Evolutionary conservation across 352 stramenopile genomes (phyloP).

Genomic region (Globisporangium cederbergense): DNA sequence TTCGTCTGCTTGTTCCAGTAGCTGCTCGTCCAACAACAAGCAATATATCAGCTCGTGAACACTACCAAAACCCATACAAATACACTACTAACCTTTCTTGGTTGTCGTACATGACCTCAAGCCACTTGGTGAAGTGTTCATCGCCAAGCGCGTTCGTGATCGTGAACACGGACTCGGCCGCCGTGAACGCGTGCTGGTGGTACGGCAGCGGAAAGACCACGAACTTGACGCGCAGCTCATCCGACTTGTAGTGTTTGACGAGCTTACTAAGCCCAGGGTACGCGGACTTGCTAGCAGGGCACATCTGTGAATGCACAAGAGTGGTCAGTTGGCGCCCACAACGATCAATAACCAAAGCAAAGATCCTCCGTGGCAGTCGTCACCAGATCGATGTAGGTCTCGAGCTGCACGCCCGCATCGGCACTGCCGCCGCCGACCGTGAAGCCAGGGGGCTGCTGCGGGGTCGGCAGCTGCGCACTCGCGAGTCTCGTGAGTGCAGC

Average conservation of each 20-base stretch:
- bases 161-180: conserved; percentile 58
- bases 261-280: conserved; percentile 66
- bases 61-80: not conserved
- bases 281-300: conserved; percentile 65
- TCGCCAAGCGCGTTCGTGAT: conserved; percentile 61
- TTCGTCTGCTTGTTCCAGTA: conserved; percentile 85
- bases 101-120: conserved; percentile 76
- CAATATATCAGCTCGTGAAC: not conserved
- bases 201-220: conserved; percentile 79
- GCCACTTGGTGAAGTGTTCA: conserved; percentile 53
- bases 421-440: conserved; percentile 46
- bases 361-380: not conserved
- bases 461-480: conserved; percentile 53
- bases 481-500: conserved; percentile 3
- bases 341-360: not conserved
- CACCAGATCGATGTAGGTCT: conserved; percentile 80
- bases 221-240: conserved; percentile 65
- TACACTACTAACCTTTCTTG: conserved; percentile 51
- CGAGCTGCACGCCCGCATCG: conserved; percentile 67
- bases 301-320: conserved; percentile 36
- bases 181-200: conserved; percentile 71
- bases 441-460: conserved; percentile 58
- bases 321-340: not conserved
- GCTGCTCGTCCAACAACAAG: conserved; percentile 18
- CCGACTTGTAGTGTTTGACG: conserved; percentile 39